Evolutionary conservation across 2,329 filamentous ascomycete species (phyloP).

Genomic region (Bimuria novae-zelandiae): DNA sequence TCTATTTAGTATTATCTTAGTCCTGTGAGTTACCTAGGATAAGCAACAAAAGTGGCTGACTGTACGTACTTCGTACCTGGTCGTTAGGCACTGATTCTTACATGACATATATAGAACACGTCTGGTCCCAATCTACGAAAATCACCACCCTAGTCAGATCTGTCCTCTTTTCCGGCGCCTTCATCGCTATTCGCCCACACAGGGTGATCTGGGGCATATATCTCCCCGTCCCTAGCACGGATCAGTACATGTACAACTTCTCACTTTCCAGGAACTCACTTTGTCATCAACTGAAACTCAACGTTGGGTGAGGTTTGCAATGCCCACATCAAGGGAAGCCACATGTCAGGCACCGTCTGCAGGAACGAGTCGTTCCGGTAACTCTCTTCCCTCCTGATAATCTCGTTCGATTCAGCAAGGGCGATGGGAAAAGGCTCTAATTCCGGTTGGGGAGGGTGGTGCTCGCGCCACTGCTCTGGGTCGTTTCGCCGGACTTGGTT

Average conservation of each 20-base stretch:
- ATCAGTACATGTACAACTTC: background rate
- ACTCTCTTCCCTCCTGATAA: constrained; percentile 25
- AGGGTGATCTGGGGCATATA: background rate
- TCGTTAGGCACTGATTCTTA: too few relatives aligned
- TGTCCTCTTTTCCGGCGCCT: too few relatives aligned
- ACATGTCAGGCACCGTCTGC: constrained; percentile 18
- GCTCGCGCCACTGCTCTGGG: constrained; percentile 31
- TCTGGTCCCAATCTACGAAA: too few relatives aligned
- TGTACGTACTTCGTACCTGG: too few relatives aligned
- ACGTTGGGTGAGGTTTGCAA: constrained; percentile 17
- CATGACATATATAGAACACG: too few relatives aligned
- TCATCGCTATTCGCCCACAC: background rate
- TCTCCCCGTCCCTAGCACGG: background rate
- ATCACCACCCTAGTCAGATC: too few relatives aligned
- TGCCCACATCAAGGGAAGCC: constrained; percentile 25
- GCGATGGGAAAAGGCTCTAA: constrained; percentile 11
- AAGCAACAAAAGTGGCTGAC: too few relatives aligned
- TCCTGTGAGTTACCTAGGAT: too few relatives aligned
- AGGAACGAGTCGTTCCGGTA: constrained; percentile 21
- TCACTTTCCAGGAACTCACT: background rate
- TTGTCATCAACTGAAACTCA: background rate
- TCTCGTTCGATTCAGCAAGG: constrained; percentile 19
- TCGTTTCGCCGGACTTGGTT: constrained; percentile 24
- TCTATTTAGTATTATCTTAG: too few relatives aligned
- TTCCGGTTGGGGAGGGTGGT: constrained; percentile 11